phyloP scores from a whole-genome alignment of 345 rosid genomes.

The Hibiscus syriacus region DNA sequence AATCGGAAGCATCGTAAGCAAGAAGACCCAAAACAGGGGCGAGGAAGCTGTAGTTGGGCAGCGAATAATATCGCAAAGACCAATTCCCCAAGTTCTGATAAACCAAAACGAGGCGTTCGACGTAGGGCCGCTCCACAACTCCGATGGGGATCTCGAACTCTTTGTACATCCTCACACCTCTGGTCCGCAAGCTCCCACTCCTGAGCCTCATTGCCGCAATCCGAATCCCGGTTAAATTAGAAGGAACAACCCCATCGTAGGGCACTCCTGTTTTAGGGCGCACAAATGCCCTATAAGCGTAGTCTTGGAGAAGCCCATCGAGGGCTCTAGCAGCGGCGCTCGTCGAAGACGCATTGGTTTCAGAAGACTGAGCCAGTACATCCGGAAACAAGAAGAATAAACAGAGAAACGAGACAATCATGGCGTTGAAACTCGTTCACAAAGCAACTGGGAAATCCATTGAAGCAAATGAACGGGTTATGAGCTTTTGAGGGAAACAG shows the following conservation, averaged over 20 bases:
- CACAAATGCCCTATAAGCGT: constrained; percentile 58
- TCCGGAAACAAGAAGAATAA: constrained; percentile 18
- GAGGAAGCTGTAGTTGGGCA: constrained; percentile 43
- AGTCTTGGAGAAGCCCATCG: constrained; percentile 83
- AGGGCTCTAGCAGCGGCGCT: constrained; percentile 34
- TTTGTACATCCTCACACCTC: constrained; percentile 45
- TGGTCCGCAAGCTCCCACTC: constrained; percentile 68
- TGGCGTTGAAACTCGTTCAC: constrained; percentile 18
- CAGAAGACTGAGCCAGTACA: constrained; percentile 28
- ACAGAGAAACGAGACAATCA: constrained; percentile 31
- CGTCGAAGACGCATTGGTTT: constrained; percentile 2
- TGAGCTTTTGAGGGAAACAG: not conserved
- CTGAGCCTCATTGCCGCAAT: constrained; percentile 75
- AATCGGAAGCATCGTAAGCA: constrained; percentile 65
- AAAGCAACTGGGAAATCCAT: constrained; percentile 21
- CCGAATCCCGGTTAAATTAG: constrained; percentile 62
- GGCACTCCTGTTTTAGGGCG: constrained; percentile 67
- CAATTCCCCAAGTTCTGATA: constrained; percentile 84
- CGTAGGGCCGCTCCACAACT: constrained; percentile 47
- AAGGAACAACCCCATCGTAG: constrained; percentile 50
- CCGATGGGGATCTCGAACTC: constrained; percentile 58
- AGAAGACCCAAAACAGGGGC: constrained; percentile 83
- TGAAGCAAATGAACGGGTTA: not conserved
- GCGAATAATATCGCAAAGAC: constrained; percentile 58
- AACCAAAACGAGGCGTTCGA: constrained; percentile 72